These are phyloP conservation scores for Starmerella ratchasimensis DNA, from an alignment of 805 yeast genomes.

Conservation along the genomic window DNA sequence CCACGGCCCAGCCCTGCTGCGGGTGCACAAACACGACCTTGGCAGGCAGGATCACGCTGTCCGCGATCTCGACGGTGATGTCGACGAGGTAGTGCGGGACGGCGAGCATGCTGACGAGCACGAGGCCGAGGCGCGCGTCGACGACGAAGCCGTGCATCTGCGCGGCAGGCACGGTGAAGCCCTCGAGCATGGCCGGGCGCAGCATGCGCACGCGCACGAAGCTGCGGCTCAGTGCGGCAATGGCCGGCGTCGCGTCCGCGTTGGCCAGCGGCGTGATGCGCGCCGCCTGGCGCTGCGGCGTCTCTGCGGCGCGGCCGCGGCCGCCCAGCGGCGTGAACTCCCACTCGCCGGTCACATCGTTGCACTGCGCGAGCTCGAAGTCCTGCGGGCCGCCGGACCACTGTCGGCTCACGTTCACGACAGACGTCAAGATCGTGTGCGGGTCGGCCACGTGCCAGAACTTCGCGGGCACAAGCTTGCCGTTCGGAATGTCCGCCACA, in stretches of 20 bases:
- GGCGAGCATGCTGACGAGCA: slow-evolving; percentile 58
- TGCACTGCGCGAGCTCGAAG: slow-evolving; percentile 51
- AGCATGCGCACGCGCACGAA: slow-evolving; percentile 57
- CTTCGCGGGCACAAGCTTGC: slow-evolving; percentile 51
- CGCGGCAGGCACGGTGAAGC: slow-evolving; percentile 48
- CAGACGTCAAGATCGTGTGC: slow-evolving; percentile 56
- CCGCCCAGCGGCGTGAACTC: slow-evolving; percentile 39
- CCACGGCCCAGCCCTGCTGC: slow-evolving; percentile 67
- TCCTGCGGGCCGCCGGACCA: slow-evolving; percentile 42
- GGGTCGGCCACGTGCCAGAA: slow-evolving; percentile 70
- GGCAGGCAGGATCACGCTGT: slow-evolving; percentile 68
- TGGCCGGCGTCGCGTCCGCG: slow-evolving; percentile 40
- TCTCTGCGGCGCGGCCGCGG: slow-evolving; percentile 43
- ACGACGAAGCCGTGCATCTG: slow-evolving; percentile 66
- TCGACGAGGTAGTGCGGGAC: slow-evolving; percentile 78
- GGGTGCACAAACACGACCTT: slow-evolving; percentile 77
- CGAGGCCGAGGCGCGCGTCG: slow-evolving; percentile 68
- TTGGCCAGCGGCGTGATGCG: slow-evolving; percentile 30
- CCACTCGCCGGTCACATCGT: slow-evolving; percentile 46
- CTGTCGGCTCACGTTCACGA: slow-evolving; percentile 66
- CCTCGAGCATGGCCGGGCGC: slow-evolving; percentile 62
- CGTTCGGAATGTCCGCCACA: slow-evolving; percentile 65
- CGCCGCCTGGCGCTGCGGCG: slow-evolving; percentile 46
- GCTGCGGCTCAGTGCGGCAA: slow-evolving; percentile 9
- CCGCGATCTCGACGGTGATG: slow-evolving; percentile 67